Evolutionary conservation across 306 rosid genomes (phyloP).

Genomic region (Hylodesmum podocarpum): DNA sequence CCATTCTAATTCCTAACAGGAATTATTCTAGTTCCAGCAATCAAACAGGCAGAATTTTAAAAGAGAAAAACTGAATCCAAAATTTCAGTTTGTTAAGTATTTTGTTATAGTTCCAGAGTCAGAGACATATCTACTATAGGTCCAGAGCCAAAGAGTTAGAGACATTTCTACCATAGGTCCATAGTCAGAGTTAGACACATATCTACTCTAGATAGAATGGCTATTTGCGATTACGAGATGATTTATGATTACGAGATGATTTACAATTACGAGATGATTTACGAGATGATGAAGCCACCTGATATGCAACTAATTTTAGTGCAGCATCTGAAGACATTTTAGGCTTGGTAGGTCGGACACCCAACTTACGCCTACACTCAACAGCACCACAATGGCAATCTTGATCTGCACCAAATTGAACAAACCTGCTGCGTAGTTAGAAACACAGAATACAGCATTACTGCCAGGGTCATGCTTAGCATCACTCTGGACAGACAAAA

Average conservation of each 20-base stretch:
- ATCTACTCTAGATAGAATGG: conserved; percentile 47
- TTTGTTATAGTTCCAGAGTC: conserved; percentile 5
- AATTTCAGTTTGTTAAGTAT: not conserved
- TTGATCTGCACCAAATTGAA: conserved; percentile 99
- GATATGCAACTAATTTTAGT: conserved; percentile 76
- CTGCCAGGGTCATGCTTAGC: not conserved
- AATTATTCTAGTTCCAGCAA: not conserved
- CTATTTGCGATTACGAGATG: conserved; percentile 55
- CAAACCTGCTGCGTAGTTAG: conserved; percentile 89
- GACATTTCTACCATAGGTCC: conserved; percentile 46
- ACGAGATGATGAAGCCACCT: conserved; percentile 71
- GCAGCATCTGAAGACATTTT: conserved; percentile 89
- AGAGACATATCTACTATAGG: too few relatives aligned
- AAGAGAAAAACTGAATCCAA: not conserved
- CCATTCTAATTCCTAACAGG: not conserved
- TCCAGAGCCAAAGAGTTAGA: too few relatives aligned
- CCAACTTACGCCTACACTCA: conserved; percentile 80
- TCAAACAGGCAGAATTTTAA: not conserved
- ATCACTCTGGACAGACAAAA: not conserved
- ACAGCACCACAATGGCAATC: conserved; percentile 96
- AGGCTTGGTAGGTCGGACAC: conserved; percentile 79
- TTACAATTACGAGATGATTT: conserved; percentile 47
- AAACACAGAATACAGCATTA: conserved; percentile 55
- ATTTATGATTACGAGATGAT: conserved; percentile 54
- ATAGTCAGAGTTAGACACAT: conserved; percentile 36